Percentiles rank a stretch among this genome's conserved stretches.
phyloP scores from a whole-genome alignment of 2,329 filamentous ascomycete species.

The Alternaria ventricosa region DNA sequence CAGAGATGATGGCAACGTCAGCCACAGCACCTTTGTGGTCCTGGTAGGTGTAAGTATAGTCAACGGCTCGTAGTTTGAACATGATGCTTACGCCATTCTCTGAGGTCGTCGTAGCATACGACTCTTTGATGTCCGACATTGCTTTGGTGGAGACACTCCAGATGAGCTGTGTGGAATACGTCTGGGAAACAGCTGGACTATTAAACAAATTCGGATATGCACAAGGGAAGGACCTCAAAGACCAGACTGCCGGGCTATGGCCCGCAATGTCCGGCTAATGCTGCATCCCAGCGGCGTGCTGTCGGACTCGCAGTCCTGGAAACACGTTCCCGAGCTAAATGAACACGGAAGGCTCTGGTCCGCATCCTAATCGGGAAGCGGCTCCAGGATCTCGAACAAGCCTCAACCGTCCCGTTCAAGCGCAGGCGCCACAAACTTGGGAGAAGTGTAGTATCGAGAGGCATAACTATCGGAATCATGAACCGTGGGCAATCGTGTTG shows the following conservation, averaged over 20 bases:
- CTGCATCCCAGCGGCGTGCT: slow-evolving; percentile 9
- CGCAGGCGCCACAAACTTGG: slow-evolving; percentile 1
- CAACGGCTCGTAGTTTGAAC: neutral
- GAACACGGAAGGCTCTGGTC: slow-evolving; percentile 5
- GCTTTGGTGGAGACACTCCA: slow-evolving; percentile 10
- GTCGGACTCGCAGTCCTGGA: slow-evolving; percentile 17
- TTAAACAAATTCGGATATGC: slow-evolving; percentile 15
- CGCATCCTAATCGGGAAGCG: slow-evolving; percentile 8
- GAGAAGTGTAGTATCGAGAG: neutral
- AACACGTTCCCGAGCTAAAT: slow-evolving; percentile 8
- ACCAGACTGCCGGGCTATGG: slow-evolving; percentile 9
- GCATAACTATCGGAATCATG: neutral
- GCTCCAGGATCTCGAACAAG: slow-evolving; percentile 5
- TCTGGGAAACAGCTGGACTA: slow-evolving; percentile 15
- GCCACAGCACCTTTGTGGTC: slow-evolving; percentile 23
- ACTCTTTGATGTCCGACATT: slow-evolving; percentile 25
- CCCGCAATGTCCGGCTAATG: slow-evolving; percentile 24
- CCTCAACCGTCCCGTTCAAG: slow-evolving; percentile 4
- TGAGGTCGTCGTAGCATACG: slow-evolving; percentile 16
- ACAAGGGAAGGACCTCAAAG: neutral
- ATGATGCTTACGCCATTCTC: slow-evolving; percentile 21
- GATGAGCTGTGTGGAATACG: slow-evolving; percentile 16
- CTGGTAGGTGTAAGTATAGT: slow-evolving; percentile 9
- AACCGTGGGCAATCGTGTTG: neutral
- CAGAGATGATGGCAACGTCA: slow-evolving; percentile 56